These are phyloP conservation scores for Chrysopogon serrulatus DNA, from an alignment of 176 grass and related monocot genomes.

Conservation along the genomic window DNA sequence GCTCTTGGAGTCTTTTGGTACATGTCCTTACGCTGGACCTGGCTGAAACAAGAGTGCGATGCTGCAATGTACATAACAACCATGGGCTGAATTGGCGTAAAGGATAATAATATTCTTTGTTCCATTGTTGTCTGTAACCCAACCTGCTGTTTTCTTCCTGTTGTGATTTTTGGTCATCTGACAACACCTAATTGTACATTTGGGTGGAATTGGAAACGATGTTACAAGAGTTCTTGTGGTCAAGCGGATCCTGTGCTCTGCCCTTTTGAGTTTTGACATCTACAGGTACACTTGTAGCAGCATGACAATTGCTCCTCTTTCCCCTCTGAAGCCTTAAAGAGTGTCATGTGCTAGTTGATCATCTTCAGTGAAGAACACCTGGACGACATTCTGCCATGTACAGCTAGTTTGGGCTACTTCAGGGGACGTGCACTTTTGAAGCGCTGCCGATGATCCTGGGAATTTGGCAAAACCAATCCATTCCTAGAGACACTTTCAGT, in stretches of 20 bases:
- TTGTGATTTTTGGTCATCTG: conserved; percentile 6
- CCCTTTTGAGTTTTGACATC: background rate
- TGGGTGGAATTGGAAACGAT: background rate
- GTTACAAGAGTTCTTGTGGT: background rate
- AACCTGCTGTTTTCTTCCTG: background rate
- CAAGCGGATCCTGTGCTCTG: background rate
- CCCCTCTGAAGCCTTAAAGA: background rate
- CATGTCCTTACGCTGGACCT: background rate
- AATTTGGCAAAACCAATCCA: no score
- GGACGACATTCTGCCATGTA: no score
- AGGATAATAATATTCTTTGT: background rate
- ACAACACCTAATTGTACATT: conserved; percentile 4
- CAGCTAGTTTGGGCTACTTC: no score
- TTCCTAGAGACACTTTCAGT: no score
- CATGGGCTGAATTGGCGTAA: background rate
- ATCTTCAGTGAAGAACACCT: no score
- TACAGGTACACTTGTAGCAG: background rate
- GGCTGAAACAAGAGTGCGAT: background rate
- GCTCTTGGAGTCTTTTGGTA: background rate
- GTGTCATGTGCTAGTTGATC: no score
- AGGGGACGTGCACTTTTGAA: no score
- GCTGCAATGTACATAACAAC: conserved; percentile 30
- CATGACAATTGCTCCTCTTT: background rate
- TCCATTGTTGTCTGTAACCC: background rate
- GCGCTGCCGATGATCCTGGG: no score